These are phyloP conservation scores for Prunella vulgaris DNA, from an alignment of 257 asterid species.

Conservation along the genomic window DNA sequence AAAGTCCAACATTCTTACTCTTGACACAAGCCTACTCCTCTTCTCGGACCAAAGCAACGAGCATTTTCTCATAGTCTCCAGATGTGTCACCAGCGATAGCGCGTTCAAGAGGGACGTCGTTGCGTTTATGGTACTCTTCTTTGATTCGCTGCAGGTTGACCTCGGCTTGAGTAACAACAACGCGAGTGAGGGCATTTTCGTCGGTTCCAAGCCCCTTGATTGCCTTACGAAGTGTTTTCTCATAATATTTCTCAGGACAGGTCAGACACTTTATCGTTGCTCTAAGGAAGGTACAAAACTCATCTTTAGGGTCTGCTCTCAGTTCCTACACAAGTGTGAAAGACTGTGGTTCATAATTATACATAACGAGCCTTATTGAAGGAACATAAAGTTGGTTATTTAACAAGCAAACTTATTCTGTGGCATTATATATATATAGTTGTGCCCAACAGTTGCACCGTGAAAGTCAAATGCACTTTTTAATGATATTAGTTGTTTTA, in stretches of 20 bases:
- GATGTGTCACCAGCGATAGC: constrained; percentile 72
- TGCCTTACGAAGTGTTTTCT: constrained; percentile 64
- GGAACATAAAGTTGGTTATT: too few species aligned
- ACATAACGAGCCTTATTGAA: too few species aligned
- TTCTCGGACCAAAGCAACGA: constrained; percentile 61
- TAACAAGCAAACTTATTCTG: neutral
- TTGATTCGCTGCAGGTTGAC: constrained; percentile 58
- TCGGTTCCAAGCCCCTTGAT: constrained; percentile 67
- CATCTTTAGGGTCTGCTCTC: constrained; percentile 53
- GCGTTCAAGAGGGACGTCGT: constrained; percentile 56
- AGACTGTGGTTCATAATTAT: neutral
- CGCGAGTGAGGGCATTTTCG: constrained; percentile 78
- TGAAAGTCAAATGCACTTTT: too few species aligned
- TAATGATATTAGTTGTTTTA: too few species aligned
- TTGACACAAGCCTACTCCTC: constrained; percentile 28
- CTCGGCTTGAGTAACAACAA: constrained; percentile 79
- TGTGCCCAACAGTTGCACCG: too few species aligned
- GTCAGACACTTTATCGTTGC: constrained; percentile 73
- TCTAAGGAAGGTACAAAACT: constrained; percentile 56
- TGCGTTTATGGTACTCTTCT: constrained; percentile 62
- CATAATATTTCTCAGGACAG: constrained; percentile 64
- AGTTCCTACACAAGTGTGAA: constrained; percentile 54
- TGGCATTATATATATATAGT: too few species aligned
- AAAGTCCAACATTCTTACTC: neutral
- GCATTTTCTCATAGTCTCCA: constrained; percentile 68